These are phyloP conservation scores for Aspergillus vadensis DNA, from an alignment of 2,329 filamentous ascomycete genomes.

Conservation along the genomic window DNA sequence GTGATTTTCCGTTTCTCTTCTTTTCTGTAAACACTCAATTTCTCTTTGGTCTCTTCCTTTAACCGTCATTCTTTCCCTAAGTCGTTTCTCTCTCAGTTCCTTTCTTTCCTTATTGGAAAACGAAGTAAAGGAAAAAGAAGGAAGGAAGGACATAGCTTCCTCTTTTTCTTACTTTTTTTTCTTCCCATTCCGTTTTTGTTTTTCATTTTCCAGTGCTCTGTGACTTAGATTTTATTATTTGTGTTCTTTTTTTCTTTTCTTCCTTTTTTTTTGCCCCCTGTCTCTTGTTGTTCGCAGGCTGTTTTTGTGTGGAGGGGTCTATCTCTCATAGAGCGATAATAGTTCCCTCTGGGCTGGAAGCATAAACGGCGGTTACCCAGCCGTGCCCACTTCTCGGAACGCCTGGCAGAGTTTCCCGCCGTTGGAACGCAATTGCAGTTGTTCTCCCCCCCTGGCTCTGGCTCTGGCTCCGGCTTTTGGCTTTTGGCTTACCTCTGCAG, in stretches of 20 bases:
- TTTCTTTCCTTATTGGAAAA: background rate
- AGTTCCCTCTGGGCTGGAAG: background rate
- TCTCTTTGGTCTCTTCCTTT: background rate
- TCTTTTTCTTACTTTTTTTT: background rate
- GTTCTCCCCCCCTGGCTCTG: background rate
- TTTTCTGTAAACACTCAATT: background rate
- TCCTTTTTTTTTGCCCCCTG: background rate
- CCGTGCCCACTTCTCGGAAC: constrained; percentile 3
- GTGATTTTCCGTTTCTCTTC: background rate
- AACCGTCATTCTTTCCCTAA: background rate
- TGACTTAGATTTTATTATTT: constrained; percentile 6
- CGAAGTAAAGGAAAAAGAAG: too few relatives aligned
- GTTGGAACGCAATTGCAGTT: constrained; percentile 10
- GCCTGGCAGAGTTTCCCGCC: constrained; percentile 10
- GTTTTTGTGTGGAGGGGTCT: constrained; percentile 1
- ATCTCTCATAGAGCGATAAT: constrained; percentile 5
- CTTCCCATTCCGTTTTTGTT: background rate
- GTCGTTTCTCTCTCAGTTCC: background rate
- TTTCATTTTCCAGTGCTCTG: background rate
- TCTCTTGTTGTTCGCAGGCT: background rate
- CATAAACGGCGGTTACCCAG: constrained; percentile 1
- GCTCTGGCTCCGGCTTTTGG: background rate
- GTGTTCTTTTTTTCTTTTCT: constrained; percentile 9
- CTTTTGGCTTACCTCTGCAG: background rate
- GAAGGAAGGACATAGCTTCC: too few relatives aligned